phyloP scores from a whole-genome alignment of 2,329 filamentous ascomycete genomes.

The Dendrostoma leiphaemia region DNA sequence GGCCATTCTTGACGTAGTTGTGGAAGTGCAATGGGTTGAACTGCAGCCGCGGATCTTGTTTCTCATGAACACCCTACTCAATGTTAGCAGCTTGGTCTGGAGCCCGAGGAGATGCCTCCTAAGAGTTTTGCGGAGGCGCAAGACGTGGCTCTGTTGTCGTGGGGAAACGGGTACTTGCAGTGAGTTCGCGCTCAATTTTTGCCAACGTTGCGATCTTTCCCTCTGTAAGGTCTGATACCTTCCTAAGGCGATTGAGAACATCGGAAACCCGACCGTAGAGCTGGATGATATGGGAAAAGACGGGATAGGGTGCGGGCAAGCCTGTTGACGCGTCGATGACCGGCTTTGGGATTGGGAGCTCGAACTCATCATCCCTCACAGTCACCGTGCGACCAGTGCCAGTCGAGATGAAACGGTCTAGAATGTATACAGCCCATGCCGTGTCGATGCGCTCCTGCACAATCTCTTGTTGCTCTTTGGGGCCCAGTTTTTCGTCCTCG shows the following conservation, averaged over 20 bases:
- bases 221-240: conserved; percentile 69
- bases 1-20: conserved; percentile 74
- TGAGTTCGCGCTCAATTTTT: conserved; percentile 79
- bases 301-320: conserved; percentile 77
- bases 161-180: too few species aligned
- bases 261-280: conserved; percentile 84
- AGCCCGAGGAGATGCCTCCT: too few species aligned
- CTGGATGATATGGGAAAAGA: conserved; percentile 79
- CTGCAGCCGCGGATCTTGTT: conserved; percentile 69
- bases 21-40: conserved; percentile 88
- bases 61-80: conserved; percentile 68
- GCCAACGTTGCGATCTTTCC: conserved; percentile 71
- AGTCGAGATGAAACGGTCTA: conserved; percentile 84
- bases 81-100: too few species aligned
- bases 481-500: conserved; percentile 32
- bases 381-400: conserved; percentile 84
- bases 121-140: too few species aligned
- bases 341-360: conserved; percentile 65
- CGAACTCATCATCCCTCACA: conserved; percentile 80
- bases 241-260: conserved; percentile 76
- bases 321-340: conserved; percentile 53
- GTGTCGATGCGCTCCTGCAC: conserved; percentile 84
- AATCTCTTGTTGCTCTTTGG: conserved; percentile 59
- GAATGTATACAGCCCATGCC: conserved; percentile 86
- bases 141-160: too few species aligned